Percentiles rank a stretch among this genome's conserved stretches.
Evolutionary conservation across 2,329 filamentous ascomycete genomes (phyloP).

Genomic region (Pseudocercospora eumusae): DNA sequence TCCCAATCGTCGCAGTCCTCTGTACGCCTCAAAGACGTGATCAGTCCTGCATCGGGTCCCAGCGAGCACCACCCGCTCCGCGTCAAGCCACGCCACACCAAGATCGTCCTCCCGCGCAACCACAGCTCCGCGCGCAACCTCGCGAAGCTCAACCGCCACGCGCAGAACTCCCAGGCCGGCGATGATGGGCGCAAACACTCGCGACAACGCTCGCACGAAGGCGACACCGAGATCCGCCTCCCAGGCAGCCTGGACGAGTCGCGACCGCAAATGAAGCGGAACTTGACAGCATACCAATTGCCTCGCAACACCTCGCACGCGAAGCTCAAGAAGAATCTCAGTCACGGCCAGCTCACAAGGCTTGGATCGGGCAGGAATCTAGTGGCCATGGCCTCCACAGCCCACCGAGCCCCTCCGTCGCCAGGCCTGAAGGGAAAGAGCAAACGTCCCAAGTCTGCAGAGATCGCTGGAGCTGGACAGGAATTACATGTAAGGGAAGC

Average conservation of each 20-base stretch:
- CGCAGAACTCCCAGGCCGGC: slow-evolving; percentile 23
- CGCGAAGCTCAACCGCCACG: slow-evolving; percentile 33
- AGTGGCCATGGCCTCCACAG: slow-evolving; percentile 26
- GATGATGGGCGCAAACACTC: slow-evolving; percentile 32
- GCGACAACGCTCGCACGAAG: slow-evolving; percentile 36
- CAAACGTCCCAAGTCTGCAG: slow-evolving; percentile 38
- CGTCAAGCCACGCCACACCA: slow-evolving; percentile 32
- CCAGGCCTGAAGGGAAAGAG: slow-evolving; percentile 36
- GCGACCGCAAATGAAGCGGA: slow-evolving; percentile 35
- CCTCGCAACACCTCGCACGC: slow-evolving; percentile 35
- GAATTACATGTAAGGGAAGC: slow-evolving; percentile 35
- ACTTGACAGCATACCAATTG: slow-evolving; percentile 37
- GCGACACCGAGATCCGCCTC: slow-evolving; percentile 40
- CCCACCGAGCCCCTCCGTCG: slow-evolving; percentile 31
- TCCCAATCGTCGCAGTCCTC: slow-evolving; percentile 34
- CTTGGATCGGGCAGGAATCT: slow-evolving; percentile 45
- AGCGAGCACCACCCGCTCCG: slow-evolving; percentile 31
- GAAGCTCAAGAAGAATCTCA: slow-evolving; percentile 45
- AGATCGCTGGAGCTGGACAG: slow-evolving; percentile 33
- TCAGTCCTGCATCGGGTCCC: slow-evolving; percentile 34
- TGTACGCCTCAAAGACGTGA: slow-evolving; percentile 19
- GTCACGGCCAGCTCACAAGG: slow-evolving; percentile 50
- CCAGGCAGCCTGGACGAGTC: slow-evolving; percentile 39
- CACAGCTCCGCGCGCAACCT: slow-evolving; percentile 39
- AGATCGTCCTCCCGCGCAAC: slow-evolving; percentile 38